phyloP scores from a whole-genome alignment of 2,329 filamentous ascomycete genomes.

The Ophiostoma himal-ulmi region DNA sequence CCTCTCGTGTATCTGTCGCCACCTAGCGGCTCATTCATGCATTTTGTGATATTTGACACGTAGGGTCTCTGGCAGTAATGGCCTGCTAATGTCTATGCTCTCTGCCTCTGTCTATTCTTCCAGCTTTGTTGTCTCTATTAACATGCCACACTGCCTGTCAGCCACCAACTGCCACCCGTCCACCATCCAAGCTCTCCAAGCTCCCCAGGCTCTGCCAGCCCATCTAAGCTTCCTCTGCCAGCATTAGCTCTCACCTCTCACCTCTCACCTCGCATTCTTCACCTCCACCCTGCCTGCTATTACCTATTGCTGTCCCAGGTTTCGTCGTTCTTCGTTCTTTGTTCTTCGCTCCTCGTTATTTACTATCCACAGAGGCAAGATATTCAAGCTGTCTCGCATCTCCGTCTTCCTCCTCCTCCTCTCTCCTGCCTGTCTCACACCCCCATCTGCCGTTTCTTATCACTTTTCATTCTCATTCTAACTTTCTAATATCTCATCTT shows the following conservation, averaged over 20 bases:
- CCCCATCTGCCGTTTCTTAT: neutral
- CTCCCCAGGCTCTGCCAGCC: no score
- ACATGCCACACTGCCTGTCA: neutral
- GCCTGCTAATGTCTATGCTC: no score
- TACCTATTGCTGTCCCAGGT: no score
- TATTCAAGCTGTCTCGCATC: slow-evolving; percentile 7
- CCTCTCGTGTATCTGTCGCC: neutral
- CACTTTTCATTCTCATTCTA: neutral
- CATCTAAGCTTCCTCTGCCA: no score
- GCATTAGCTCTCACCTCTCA: neutral
- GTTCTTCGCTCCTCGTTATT: no score
- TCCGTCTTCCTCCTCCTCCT: neutral
- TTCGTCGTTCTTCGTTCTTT: no score
- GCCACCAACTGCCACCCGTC: no score
- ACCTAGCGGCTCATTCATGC: neutral
- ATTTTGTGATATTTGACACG: neutral
- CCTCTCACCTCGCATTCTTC: neutral
- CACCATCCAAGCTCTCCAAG: neutral
- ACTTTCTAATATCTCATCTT: neutral
- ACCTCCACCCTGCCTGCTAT: no score
- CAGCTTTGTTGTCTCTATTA: neutral
- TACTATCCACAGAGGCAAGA: neutral
- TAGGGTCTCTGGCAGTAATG: neutral
- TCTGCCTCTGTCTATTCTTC: no score
- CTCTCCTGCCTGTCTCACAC: neutral